Conservation (phyloP, 148 eudicot species). For the Pouteria glomerata region DNA sequence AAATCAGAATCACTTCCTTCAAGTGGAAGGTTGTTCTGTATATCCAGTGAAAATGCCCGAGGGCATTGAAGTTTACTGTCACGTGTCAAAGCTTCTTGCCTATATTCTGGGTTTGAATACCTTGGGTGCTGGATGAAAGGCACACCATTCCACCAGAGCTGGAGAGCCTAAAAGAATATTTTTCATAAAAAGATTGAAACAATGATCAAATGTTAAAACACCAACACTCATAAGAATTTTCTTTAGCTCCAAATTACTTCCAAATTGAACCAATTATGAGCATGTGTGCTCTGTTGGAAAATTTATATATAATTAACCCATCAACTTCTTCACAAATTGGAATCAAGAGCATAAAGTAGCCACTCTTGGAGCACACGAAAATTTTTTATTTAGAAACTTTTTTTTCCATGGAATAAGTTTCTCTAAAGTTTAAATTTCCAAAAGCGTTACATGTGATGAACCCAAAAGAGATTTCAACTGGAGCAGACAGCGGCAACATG, state of each 20-base stretch:
- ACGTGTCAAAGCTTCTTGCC: constrained; percentile 56
- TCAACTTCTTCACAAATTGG: neutral
- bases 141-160: constrained; percentile 91
- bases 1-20: constrained; percentile 18
- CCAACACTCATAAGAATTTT: neutral
- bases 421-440: neutral
- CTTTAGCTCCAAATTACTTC: neutral
- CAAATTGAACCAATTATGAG: too few species aligned
- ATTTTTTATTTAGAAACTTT: too few species aligned
- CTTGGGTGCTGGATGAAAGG: constrained; percentile 80
- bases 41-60: constrained; percentile 11
- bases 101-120: constrained; percentile 52
- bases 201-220: neutral
- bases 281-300: neutral
- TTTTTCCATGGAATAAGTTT: neutral
- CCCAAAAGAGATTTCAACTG: too few species aligned
- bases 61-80: constrained; percentile 44
- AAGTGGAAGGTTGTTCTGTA: constrained; percentile 8
- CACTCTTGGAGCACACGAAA: too few species aligned
- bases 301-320: neutral
- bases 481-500: too few species aligned
- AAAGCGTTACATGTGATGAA: too few species aligned
- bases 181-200: neutral
- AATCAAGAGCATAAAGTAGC: neutral
- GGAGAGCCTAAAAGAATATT: constrained; percentile 58